Conservation (phyloP, 2,329 filamentous ascomycete species). For the Huntiella omanensis region DNA sequence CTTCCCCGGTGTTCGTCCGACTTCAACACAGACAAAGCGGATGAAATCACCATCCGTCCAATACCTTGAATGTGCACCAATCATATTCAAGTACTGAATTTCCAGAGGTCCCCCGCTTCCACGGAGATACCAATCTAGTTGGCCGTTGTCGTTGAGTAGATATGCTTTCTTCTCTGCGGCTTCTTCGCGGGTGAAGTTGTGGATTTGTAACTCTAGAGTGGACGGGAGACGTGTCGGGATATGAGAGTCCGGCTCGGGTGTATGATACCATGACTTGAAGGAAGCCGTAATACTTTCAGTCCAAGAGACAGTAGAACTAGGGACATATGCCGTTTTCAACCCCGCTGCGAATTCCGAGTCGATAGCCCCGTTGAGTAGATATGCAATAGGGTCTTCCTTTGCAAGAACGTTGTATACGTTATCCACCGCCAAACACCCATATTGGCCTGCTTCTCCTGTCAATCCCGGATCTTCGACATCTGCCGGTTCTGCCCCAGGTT, state of each 20-base stretch:
- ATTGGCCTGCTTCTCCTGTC: constrained; percentile 59
- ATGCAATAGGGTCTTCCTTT: constrained; percentile 60
- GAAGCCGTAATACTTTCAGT: constrained; percentile 45
- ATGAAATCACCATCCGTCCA: constrained; percentile 80
- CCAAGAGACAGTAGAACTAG: constrained; percentile 48
- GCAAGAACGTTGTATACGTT: constrained; percentile 89
- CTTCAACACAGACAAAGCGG: constrained; percentile 74
- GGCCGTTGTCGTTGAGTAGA: constrained; percentile 85
- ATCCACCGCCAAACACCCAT: constrained; percentile 83
- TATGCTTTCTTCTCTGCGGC: constrained; percentile 77
- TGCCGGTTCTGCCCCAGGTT: constrained; percentile 51
- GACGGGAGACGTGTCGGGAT: constrained; percentile 31
- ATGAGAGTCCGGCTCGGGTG: neutral
- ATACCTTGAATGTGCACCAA: constrained; percentile 87
- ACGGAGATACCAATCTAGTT: constrained; percentile 77
- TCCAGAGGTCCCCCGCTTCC: constrained; percentile 76
- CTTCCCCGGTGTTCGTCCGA: constrained; percentile 51
- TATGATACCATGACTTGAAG: constrained; percentile 36
- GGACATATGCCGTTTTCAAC: constrained; percentile 62
- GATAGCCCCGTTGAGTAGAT: constrained; percentile 77
- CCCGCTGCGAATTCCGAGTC: constrained; percentile 62
- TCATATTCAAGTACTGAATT: constrained; percentile 93
- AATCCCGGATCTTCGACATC: constrained; percentile 40
- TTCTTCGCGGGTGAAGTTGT: constrained; percentile 85
- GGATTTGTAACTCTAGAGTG: constrained; percentile 79